Percentiles rank a stretch among this genome's conserved stretches.
phyloP scores from a whole-genome alignment of 2,329 filamentous ascomycete genomes.

The Scedosporium dehoogii region DNA sequence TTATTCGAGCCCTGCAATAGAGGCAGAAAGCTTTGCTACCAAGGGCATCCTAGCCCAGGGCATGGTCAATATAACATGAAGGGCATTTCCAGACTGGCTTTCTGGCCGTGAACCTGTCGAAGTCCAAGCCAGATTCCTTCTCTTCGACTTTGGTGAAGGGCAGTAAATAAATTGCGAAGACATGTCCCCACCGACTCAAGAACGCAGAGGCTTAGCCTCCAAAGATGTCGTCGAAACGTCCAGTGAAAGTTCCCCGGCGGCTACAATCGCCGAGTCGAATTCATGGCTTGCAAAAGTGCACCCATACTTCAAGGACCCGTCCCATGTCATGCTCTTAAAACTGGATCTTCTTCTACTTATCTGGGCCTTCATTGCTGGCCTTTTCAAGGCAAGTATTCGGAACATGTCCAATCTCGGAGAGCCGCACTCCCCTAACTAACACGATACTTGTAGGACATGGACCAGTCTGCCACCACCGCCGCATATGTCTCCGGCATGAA shows the following conservation, averaged over 20 bases:
- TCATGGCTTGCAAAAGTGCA: conserved; percentile 20
- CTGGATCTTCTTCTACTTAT: conserved; percentile 17
- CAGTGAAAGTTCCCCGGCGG: conserved; percentile 6
- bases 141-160: too few relatives aligned
- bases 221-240: background rate
- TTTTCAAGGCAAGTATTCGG: conserved; percentile 20
- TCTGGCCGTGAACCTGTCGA: too few relatives aligned
- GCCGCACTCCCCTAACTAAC: too few relatives aligned
- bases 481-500: conserved; percentile 34
- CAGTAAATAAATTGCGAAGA: background rate
- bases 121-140: too few relatives aligned
- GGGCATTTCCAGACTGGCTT: background rate
- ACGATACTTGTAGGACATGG: conserved; percentile 13
- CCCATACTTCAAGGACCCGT: conserved; percentile 19
- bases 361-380: conserved; percentile 22
- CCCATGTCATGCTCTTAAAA: conserved; percentile 19
- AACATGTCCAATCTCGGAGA: too few relatives aligned
- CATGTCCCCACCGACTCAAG: background rate
- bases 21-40: too few relatives aligned
- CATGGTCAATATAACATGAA: too few relatives aligned
- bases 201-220: background rate
- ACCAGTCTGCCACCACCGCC: conserved; percentile 24
- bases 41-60: too few relatives aligned
- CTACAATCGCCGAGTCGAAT: conserved; percentile 8
- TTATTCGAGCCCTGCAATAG: too few relatives aligned